Conservation (phyloP, 2,329 filamentous ascomycete species). For the Aspergillus ustus region DNA sequence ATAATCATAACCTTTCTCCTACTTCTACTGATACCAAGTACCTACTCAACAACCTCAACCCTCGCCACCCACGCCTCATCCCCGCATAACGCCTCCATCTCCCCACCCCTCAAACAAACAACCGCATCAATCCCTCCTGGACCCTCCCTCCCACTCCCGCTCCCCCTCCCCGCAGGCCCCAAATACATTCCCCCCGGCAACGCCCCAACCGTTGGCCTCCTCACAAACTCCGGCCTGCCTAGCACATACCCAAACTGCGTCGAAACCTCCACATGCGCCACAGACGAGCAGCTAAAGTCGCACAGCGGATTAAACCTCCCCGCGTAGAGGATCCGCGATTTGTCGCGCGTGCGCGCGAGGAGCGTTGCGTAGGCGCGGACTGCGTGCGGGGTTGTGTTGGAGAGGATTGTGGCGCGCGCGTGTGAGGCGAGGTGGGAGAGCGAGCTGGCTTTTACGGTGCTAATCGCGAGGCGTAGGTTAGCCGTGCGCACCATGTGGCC, state of each 20-base stretch:
- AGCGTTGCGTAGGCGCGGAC: conserved; percentile 26
- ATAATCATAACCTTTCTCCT: neutral
- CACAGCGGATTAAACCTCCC: conserved; percentile 20
- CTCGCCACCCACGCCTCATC: conserved; percentile 16
- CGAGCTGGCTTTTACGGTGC: conserved; percentile 6
- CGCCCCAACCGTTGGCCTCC: conserved; percentile 16
- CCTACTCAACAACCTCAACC: conserved; percentile 18
- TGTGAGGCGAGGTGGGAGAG: conserved; percentile 15
- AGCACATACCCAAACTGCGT: conserved; percentile 15
- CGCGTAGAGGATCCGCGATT: conserved; percentile 22
- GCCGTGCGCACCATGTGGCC: conserved; percentile 28
- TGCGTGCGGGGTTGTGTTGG: conserved; percentile 10
- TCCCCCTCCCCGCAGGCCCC: conserved; percentile 1
- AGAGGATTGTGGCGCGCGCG: neutral
- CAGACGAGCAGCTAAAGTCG: conserved; percentile 22
- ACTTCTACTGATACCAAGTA: neutral
- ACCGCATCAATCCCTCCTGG: conserved; percentile 17
- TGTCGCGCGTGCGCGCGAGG: conserved; percentile 21
- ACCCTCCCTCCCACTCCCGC: neutral
- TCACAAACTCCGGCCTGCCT: conserved; percentile 14
- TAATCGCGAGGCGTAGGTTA: conserved; percentile 16
- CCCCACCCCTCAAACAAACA: conserved; percentile 22
- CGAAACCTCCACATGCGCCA: conserved; percentile 20
- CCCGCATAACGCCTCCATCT: conserved; percentile 11
- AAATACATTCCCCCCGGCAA: conserved; percentile 23